Conservation (phyloP, 768 basidiomycete genomes). For the Dentipellis fragilis region DNA sequence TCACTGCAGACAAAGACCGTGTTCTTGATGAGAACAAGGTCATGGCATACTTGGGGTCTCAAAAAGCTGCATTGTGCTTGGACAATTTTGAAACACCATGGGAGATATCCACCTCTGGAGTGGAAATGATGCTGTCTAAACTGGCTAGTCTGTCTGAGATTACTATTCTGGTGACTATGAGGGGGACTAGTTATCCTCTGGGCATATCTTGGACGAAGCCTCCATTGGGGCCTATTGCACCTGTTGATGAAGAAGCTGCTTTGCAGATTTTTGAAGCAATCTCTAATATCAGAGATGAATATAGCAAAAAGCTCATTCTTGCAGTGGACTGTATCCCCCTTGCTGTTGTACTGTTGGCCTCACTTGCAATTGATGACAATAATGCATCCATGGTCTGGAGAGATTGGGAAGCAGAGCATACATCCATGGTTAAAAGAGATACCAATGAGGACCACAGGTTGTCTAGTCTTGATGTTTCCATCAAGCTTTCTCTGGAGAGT, state of each 20-base stretch:
- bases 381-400: neutral
- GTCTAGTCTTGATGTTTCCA: neutral
- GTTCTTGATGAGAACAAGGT: neutral
- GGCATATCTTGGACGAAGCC: neutral
- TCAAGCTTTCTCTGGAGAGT: neutral
- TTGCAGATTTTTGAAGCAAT: neutral
- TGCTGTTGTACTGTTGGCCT: neutral
- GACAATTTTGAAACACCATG: constrained; percentile 2
- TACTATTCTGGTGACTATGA: neutral
- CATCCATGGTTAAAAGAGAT: neutral
- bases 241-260: neutral
- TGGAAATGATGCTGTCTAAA: neutral
- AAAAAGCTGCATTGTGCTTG: neutral
- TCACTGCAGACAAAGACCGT: neutral
- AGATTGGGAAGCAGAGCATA: neutral
- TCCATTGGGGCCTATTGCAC: neutral
- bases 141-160: neutral
- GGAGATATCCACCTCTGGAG: neutral
- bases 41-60: neutral
- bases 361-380: neutral
- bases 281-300: neutral
- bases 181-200: neutral
- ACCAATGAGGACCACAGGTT: neutral
- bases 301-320: neutral
- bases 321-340: constrained; percentile 1